Evolutionary conservation across 495 filamentous ascomycete genomes (phyloP).

Genomic region (Aspergillus sclerotiicarbonarius): DNA sequence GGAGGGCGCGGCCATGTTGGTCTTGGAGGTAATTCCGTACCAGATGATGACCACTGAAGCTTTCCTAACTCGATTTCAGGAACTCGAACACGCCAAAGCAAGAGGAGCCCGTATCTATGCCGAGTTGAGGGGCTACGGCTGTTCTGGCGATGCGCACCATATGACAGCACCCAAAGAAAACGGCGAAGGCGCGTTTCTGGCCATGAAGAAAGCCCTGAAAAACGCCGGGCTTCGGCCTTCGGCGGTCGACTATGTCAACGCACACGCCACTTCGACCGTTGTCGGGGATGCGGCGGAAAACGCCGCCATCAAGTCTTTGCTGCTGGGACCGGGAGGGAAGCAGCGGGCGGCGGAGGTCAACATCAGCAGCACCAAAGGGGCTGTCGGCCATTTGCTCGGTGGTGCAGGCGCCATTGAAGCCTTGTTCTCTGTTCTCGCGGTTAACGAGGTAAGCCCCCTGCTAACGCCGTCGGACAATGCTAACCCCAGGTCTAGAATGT

Average conservation of each 20-base stretch:
- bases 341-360: constrained; percentile 64
- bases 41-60: background rate
- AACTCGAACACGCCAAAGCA: constrained; percentile 80
- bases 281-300: constrained; percentile 90
- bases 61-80: constrained; percentile 39
- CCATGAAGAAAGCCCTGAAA: constrained; percentile 81
- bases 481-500: constrained; percentile 54
- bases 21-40: constrained; percentile 64
- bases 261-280: constrained; percentile 84
- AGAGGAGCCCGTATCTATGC: constrained; percentile 83
- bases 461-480: constrained; percentile 5
- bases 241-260: constrained; percentile 89
- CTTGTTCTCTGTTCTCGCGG: constrained; percentile 74
- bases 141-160: constrained; percentile 84
- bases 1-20: constrained; percentile 83
- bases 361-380: constrained; percentile 91
- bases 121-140: constrained; percentile 84
- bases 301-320: constrained; percentile 71
- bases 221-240: constrained; percentile 66
- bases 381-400: constrained; percentile 87
- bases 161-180: constrained; percentile 85
- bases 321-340: constrained; percentile 70
- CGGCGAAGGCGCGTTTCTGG: constrained; percentile 73
- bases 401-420: constrained; percentile 89
- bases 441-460: constrained; percentile 62